Base-by-base conservation (phyloP, 2,329 filamentous ascomycete genomes). In the Ophiostoma quercus region DNA sequence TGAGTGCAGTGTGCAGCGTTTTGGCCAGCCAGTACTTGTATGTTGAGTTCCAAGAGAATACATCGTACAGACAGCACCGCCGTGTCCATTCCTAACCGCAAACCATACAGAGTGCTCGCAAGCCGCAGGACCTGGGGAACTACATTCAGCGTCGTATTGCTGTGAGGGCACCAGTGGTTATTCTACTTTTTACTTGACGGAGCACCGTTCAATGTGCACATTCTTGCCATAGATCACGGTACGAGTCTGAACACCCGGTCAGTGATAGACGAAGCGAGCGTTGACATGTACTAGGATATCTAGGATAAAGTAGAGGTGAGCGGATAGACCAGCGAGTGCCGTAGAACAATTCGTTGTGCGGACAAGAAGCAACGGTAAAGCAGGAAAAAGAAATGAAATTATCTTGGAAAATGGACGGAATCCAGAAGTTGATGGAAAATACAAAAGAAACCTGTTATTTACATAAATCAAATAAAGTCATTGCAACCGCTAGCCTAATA, bases 81-180 rank as follows among this genome's bases (percentile, higher is more conserved):
- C 22, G 25, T 25, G 57, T 32, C 25, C 57, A 19, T 32, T 62
- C 1, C 22, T 62, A 62, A 62, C 57, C 57, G 57, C 57, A 32
- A 62, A 32, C 14, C 25, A 25, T 32, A 41, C 39, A 41, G 39
- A 51, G 47, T n/a, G 43, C 43, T 6, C 19, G 19, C 25, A 62
- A 62, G 54, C 54, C 57, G 57, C 57, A 25, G 57, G 57, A 62
- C 22, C 57, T 62, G 57, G 66, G 66, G 41, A 54, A 66, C 68
- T 41, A 14, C 51, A 22, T 34, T 39, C 14, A 47, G 25, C 22
- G 54, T 63, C 32, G 9, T 57, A 22, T n/a, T 22, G 16, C 12
- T 39, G 43, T n/a, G 43, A 8, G 54, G 32, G 54, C 54, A 60
- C 25, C 12, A 19, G 43, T 47, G 43, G 6, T 41, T 41, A 14